These are phyloP conservation scores for Ocimum tenuiflorum DNA, from an alignment of 257 asterid species.

Conservation along the genomic window DNA sequence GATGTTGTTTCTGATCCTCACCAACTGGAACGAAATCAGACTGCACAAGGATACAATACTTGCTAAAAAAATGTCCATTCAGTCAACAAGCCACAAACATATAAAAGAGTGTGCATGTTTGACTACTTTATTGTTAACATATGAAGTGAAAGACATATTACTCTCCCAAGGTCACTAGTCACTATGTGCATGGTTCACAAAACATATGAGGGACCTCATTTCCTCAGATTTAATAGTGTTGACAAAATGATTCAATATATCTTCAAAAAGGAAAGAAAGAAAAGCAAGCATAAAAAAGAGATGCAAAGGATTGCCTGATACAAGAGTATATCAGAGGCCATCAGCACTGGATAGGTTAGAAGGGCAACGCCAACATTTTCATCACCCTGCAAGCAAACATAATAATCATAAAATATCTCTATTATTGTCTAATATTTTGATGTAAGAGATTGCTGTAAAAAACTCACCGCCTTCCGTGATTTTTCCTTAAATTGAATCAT, in stretches of 20 bases:
- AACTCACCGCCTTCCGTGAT: conserved; percentile 74
- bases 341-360: conserved; percentile 87
- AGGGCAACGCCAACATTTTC: conserved; percentile 96
- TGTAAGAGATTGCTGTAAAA: conserved; percentile 1
- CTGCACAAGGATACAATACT: conserved; percentile 49
- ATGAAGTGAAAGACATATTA: conserved; percentile 1
- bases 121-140: conserved; percentile 4
- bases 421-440: not conserved
- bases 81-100: conserved; percentile 21
- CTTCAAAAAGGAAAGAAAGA: not conserved
- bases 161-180: not conserved
- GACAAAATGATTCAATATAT: not conserved
- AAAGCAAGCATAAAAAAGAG: not conserved
- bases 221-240: no score
- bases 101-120: not conserved
- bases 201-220: not conserved
- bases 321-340: conserved; percentile 96
- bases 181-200: not conserved
- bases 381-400: conserved; percentile 53
- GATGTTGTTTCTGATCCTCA: conserved; percentile 97
- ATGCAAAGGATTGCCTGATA: conserved; percentile 53
- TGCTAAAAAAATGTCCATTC: conserved; percentile 32
- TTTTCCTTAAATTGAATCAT: conserved; percentile 97
- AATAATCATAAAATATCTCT: not conserved
- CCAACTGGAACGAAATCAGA: conserved; percentile 98